A percentile compares a stretch with the other conserved stretches of the same genome.
phyloP scores from a whole-genome alignment of 352 stramenopile genomes.

The Hyaloperonospora arabidopsidis region DNA sequence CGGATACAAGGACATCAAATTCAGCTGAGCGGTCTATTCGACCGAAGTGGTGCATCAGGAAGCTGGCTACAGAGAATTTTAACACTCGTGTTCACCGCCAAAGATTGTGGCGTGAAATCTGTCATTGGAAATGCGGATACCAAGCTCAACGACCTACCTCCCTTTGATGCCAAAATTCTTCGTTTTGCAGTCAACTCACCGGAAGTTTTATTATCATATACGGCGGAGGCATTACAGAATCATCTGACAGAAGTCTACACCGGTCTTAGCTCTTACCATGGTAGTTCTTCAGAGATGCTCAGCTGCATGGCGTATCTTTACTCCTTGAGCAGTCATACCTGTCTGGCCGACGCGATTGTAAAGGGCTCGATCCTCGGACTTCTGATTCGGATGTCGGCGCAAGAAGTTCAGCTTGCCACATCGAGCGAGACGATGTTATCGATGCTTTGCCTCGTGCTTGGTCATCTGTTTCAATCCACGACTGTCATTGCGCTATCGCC shows the following conservation, averaged over 20 bases:
- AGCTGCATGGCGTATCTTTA: slow-evolving; percentile 59
- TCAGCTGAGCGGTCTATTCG: slow-evolving; percentile 26
- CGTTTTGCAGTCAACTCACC: slow-evolving; percentile 34
- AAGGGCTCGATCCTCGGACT: slow-evolving; percentile 73
- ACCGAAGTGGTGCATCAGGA: slow-evolving; percentile 27
- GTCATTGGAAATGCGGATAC: slow-evolving; percentile 55
- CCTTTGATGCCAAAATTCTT: slow-evolving; percentile 24
- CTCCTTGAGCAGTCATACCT: slow-evolving; percentile 38
- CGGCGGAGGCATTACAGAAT: slow-evolving; percentile 46
- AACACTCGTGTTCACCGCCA: slow-evolving; percentile 51
- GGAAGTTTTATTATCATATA: slow-evolving; percentile 35
- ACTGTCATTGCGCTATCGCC: slow-evolving; percentile 62
- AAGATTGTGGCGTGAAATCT: slow-evolving; percentile 51
- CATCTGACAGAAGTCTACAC: slow-evolving; percentile 75
- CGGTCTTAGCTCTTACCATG: slow-evolving; percentile 37
- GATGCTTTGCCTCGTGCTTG: slow-evolving; percentile 53
- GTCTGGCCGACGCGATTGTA: slow-evolving; percentile 72
- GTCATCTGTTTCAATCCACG: slow-evolving; percentile 58
- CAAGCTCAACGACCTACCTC: slow-evolving; percentile 27
- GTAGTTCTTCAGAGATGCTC: slow-evolving; percentile 29
- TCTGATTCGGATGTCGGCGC: slow-evolving; percentile 43
- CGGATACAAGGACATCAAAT: slow-evolving; percentile 10
- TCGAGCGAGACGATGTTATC: slow-evolving; percentile 23
- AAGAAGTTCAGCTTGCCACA: slow-evolving; percentile 16
- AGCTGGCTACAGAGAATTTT: slow-evolving; percentile 37